Conservation (phyloP, 345 rosid genomes). For the Passiflora organensis region DNA sequence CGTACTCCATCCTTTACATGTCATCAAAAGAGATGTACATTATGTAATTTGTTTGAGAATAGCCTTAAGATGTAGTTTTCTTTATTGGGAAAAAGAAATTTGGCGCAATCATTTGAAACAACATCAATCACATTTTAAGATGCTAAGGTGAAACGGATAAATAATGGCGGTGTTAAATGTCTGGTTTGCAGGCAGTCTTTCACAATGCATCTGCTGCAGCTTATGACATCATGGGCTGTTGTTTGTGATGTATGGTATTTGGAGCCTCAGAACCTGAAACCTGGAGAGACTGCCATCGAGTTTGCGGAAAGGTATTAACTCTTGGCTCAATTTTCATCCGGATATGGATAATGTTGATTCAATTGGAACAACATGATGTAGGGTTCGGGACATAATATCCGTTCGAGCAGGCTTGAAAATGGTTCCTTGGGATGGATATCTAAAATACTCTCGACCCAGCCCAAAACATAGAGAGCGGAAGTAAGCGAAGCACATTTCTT, state of each 20-base stretch:
- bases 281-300: constrained; percentile 86
- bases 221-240: constrained; percentile 99
- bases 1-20: too few species aligned
- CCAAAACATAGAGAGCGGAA: constrained; percentile 90
- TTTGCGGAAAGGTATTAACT: constrained; percentile 87
- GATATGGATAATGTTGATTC: constrained; percentile 3
- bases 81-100: not conserved
- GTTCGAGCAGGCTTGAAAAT: constrained; percentile 84
- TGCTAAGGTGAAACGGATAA: too few species aligned
- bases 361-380: constrained; percentile 24
- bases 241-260: constrained; percentile 99
- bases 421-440: constrained; percentile 99
- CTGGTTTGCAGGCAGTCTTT: constrained; percentile 77
- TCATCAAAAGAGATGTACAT: too few species aligned
- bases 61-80: too few species aligned
- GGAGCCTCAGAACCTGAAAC: constrained; percentile 81
- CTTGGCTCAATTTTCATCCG: not conserved
- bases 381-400: constrained; percentile 91
- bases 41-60: too few species aligned
- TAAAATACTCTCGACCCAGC: constrained; percentile 92
- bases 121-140: too few species aligned
- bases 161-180: too few species aligned
- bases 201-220: constrained; percentile 92
- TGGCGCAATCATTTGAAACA: too few species aligned
- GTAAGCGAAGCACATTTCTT: constrained; percentile 41